phyloP scores from a whole-genome alignment of 352 stramenopile species.

The Aphanomyces euteiches region DNA sequence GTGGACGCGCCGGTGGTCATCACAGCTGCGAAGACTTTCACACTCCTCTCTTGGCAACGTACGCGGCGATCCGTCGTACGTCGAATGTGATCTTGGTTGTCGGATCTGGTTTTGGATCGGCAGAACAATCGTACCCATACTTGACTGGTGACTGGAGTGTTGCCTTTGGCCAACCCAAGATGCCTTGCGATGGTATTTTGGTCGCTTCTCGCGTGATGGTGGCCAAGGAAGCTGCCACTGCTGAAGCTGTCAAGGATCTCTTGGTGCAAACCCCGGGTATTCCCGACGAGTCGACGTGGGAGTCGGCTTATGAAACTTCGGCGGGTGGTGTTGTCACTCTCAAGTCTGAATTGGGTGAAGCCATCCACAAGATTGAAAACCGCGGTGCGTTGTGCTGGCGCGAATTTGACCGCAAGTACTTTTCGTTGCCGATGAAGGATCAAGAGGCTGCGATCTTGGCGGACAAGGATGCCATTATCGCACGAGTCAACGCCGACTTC shows the following conservation, averaged over 20 bases:
- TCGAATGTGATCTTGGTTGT: conserved; percentile 83
- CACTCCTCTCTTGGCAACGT: conserved; percentile 62
- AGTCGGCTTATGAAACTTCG: conserved; percentile 65
- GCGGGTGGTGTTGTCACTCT: conserved; percentile 78
- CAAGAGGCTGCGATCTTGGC: conserved; percentile 57
- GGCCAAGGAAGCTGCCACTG: conserved; percentile 82
- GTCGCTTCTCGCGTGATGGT: conserved; percentile 83
- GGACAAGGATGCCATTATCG: conserved; percentile 75
- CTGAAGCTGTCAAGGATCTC: conserved; percentile 76
- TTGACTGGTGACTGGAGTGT: conserved; percentile 82
- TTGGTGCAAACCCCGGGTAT: conserved; percentile 77
- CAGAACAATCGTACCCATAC: conserved; percentile 73
- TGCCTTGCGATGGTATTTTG: conserved; percentile 80
- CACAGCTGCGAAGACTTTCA: conserved; percentile 89
- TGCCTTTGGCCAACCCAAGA: conserved; percentile 46
- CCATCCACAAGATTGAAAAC: conserved; percentile 83
- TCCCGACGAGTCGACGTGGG: conserved; percentile 65
- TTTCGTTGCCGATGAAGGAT: conserved; percentile 66
- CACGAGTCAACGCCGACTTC: conserved; percentile 78
- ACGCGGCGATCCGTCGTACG: conserved; percentile 69
- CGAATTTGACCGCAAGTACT: conserved; percentile 86
- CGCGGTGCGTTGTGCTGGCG: conserved; percentile 71
- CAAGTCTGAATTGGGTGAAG: conserved; percentile 77
- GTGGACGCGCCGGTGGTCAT: conserved; percentile 76
- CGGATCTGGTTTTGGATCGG: conserved; percentile 84